phyloP scores from a whole-genome alignment of 352 stramenopile genomes.

The Globisporangium lucens region DNA sequence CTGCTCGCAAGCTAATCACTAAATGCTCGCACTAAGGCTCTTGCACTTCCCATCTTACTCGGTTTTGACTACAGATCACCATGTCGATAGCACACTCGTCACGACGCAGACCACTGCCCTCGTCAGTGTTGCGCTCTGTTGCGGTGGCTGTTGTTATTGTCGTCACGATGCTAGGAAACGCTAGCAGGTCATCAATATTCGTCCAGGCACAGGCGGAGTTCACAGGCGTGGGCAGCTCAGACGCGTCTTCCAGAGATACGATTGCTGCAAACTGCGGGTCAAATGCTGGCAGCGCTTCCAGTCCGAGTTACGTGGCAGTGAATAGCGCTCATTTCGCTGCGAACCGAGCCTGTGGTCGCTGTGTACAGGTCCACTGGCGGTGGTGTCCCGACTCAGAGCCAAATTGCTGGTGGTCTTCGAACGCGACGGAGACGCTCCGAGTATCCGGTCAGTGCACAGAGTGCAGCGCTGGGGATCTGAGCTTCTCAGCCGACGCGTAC shows the following conservation, averaged over 20 bases:
- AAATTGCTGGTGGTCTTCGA: neutral
- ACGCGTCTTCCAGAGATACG: neutral
- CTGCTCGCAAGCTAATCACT: neutral
- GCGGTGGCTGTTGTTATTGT: neutral
- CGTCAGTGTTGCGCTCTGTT: neutral
- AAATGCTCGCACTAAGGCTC: neutral
- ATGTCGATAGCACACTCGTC: neutral
- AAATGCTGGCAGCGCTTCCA: neutral
- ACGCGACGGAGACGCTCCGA: neutral
- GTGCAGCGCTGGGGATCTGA: neutral
- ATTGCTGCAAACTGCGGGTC: neutral
- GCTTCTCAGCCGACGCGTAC: neutral
- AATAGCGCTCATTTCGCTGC: neutral
- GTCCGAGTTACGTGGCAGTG: neutral
- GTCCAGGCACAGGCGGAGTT: neutral
- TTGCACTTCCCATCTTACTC: neutral
- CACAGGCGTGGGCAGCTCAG: neutral
- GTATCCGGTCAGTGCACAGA: neutral
- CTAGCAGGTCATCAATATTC: neutral
- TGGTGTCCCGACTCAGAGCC: neutral
- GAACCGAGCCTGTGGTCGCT: conserved; percentile 1
- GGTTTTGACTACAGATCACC: neutral
- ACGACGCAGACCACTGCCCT: neutral
- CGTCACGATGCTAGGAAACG: too few relatives aligned
- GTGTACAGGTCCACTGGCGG: neutral